These are phyloP conservation scores for Phytophthora cryptogea DNA, from an alignment of 352 stramenopile species.

Conservation along the genomic window DNA sequence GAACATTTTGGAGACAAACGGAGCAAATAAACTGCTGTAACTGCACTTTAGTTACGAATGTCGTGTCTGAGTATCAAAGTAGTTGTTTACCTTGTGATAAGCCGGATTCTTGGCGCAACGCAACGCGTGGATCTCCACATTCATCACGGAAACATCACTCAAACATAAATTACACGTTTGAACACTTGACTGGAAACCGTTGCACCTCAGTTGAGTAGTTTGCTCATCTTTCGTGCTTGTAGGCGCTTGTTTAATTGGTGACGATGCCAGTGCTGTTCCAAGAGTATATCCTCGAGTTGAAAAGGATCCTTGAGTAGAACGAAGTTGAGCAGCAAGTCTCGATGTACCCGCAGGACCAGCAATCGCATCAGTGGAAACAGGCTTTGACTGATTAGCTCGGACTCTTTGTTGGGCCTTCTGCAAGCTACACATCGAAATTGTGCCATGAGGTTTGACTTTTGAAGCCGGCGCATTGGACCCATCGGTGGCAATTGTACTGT, in stretches of 20 bases:
- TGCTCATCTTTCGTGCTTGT: neutral
- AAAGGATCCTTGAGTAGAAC: conserved; percentile 26
- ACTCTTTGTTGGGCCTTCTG: conserved; percentile 28
- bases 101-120: conserved; percentile 47
- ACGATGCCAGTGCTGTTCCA: neutral
- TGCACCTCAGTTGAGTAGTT: neutral
- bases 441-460: neutral
- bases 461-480: neutral
- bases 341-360: conserved; percentile 10
- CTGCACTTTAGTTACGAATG: neutral
- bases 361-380: conserved; percentile 14
- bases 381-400: conserved; percentile 17
- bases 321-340: conserved; percentile 19
- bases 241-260: neutral
- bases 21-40: conserved; percentile 44
- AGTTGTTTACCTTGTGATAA: conserved; percentile 53
- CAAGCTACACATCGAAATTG: conserved; percentile 9
- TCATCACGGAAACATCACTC: conserved; percentile 31
- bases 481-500: neutral
- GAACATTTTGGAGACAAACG: conserved; percentile 40
- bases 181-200: neutral
- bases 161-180: conserved; percentile 40
- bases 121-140: conserved; percentile 47
- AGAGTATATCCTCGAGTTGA: conserved; percentile 31
- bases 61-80: neutral